Base-by-base conservation (phyloP, 139 green algal species). In the Picochlorum sp. region DNA sequence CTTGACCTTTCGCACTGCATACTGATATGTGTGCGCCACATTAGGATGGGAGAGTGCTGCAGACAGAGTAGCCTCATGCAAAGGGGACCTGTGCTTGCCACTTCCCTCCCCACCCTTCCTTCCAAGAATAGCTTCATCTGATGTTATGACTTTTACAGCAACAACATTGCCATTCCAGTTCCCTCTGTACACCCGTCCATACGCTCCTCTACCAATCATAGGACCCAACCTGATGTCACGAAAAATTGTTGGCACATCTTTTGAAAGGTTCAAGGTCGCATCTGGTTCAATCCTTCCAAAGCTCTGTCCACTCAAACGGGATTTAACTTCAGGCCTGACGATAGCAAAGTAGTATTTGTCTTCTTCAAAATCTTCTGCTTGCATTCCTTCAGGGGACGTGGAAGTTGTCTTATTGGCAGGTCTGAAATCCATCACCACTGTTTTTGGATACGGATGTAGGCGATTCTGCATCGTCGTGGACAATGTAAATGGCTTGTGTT, bases 61-160 rank as follows among this genome's bases (percentile, higher is more conserved):
- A 7, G 65, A 66, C 38, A 81, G 56, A 18, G 58, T 24, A 38
- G 65, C 70, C 18, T 74, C 70, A 14, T 41, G 34, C 34, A 41
- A 14, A 41, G 34, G n/a, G 5, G 47, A 20, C 47, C 47, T 54
- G 16, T 24, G 45, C 69, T 56, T 71, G 61, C n/a, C 66, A 59
- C 30, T 69, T 34, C 37, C 38, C 68, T 9, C 11, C 3, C 37
- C 23, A n/a, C 18, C 1, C 20, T n/a, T 9, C 7, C 50, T 38
- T 65, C 62, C 6, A 9, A 26, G 58, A 65, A 23, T 32, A 58
- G 21, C 13, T 6, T 66, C 61, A 44, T 54, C 37, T 23, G 37
- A 73, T 58, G 88, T 80, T 11, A 90, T 71, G 11, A 90, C 77
- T 69, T 94, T 94, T 16, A 94, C 80, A 1, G 87, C 87, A 32